These are phyloP conservation scores for Arbutus unedo DNA, from an alignment of 148 eudicot genomes.

Conservation along the genomic window DNA sequence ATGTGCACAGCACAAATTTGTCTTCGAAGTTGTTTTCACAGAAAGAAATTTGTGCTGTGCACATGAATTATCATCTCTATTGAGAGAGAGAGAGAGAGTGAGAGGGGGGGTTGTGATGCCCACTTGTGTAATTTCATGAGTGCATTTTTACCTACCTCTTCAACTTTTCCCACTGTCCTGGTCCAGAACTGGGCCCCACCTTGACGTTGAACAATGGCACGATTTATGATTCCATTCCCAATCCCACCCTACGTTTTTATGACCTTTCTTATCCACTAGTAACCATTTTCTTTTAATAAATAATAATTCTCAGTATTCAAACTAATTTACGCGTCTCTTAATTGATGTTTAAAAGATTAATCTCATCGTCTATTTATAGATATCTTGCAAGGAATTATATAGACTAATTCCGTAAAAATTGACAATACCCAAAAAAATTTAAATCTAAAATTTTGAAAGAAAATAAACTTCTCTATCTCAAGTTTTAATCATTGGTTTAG, in stretches of 20 bases:
- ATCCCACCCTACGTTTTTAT: background rate
- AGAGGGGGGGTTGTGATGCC: background rate
- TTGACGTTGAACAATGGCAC: constrained; percentile 27
- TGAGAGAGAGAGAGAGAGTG: constrained; percentile 20
- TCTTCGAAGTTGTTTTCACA: constrained; percentile 15
- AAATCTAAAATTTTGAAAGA: no score
- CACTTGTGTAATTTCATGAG: constrained; percentile 27
- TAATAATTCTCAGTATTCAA: no score
- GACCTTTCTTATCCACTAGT: background rate
- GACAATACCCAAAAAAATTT: no score
- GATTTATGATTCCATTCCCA: constrained; percentile 13
- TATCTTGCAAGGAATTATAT: no score
- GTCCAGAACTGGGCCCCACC: constrained; percentile 24
- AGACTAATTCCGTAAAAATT: no score
- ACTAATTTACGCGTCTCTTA: no score
- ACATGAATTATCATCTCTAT: background rate
- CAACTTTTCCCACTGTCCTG: constrained; percentile 24
- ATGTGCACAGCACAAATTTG: background rate
- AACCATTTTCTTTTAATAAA: background rate
- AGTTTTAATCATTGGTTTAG: no score
- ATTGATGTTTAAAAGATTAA: no score
- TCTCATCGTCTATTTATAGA: no score
- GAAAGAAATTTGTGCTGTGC: background rate
- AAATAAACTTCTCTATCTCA: no score
- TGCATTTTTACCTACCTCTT: constrained; percentile 30